Conservation (phyloP, 192 early-diverging fungal genomes). For the Podila epicladia region DNA sequence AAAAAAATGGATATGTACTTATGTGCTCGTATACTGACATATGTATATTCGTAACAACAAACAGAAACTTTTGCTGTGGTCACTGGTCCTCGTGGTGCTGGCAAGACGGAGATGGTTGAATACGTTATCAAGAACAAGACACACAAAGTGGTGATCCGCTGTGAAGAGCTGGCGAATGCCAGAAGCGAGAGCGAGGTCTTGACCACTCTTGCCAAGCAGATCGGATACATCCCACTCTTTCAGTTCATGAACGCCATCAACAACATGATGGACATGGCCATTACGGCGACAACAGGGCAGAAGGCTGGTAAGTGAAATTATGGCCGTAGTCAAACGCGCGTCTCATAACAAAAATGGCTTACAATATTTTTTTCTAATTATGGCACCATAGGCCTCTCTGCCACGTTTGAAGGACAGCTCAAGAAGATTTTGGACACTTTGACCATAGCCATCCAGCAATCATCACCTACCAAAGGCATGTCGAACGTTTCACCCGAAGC, state of each 20-base stretch:
- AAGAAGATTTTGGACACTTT: constrained; percentile 86
- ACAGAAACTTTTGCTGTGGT: constrained; percentile 87
- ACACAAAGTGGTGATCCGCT: constrained; percentile 83
- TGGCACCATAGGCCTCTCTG: constrained; percentile 65
- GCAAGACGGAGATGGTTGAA: constrained; percentile 81
- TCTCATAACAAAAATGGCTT: neutral
- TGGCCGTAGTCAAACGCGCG: neutral
- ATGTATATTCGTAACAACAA: neutral
- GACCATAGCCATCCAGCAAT: constrained; percentile 73
- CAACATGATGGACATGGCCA: constrained; percentile 78
- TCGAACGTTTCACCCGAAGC: constrained; percentile 59
- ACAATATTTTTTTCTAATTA: neutral
- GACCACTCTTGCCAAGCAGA: constrained; percentile 79
- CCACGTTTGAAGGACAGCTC: constrained; percentile 85
- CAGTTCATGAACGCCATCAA: constrained; percentile 73
- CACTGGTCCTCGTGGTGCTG: constrained; percentile 85
- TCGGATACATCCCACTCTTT: constrained; percentile 93
- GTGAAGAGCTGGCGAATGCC: constrained; percentile 78
- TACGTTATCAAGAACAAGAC: constrained; percentile 71
- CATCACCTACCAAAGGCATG: constrained; percentile 40
- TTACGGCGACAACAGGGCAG: constrained; percentile 74
- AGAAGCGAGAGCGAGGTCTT: constrained; percentile 80
- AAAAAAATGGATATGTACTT: neutral
- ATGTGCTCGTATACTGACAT: neutral
- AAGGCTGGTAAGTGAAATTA: constrained; percentile 67